Evolutionary conservation across 192 early-diverging fungal genomes (phyloP), one percentile per base, ranked within the genome.

Genomic region (Backusella tuberculispora): DNA sequence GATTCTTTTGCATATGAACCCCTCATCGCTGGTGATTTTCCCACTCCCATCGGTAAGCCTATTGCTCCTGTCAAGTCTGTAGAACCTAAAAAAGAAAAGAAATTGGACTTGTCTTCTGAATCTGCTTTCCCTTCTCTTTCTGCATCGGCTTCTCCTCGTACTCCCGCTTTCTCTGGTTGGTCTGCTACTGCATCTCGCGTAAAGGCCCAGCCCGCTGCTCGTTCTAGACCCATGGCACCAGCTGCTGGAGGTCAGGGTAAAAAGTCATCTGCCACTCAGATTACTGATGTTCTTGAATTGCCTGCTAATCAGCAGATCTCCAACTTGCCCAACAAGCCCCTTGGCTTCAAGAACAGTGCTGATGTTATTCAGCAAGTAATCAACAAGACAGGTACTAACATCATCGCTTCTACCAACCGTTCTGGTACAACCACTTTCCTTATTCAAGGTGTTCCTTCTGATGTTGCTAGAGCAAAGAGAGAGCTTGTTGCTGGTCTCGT

Each of bases 41-140:
- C 74, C 37, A 71, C 78, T 9, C 74, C 79, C n/a, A 71, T 76
- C 53, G 74, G 70, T 24, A 60, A 76, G 44, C 69, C 79, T 15
- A 50, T 72, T 10, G n/a, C 64, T 14, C n/a, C 69, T 69, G 66
- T 66, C 26, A 74, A 46, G 21, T 15, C 37, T 12, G 63, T 47
- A 26, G 60, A 60, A 14, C 63, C 73, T 46, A 66, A 66, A 26
- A 75, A 75, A 42, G 71, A 72, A 17, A 63, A 53, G 21, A 76
- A 72, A n/a, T 75, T 87, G 21, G 91, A 92, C 77, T 78, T 92
- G 38, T 72, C 79, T 46, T 89, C 84, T 45, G 87, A 87, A 73
- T 89, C 90, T 40, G 87, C 92, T 72, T 95, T 97, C 82, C 94
- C 95, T 5, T 86, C 93, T 42, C 83, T 95, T 15, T 88, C 92